phyloP scores from a whole-genome alignment of 352 stramenopile genomes.

The Plasmopara muralis region DNA sequence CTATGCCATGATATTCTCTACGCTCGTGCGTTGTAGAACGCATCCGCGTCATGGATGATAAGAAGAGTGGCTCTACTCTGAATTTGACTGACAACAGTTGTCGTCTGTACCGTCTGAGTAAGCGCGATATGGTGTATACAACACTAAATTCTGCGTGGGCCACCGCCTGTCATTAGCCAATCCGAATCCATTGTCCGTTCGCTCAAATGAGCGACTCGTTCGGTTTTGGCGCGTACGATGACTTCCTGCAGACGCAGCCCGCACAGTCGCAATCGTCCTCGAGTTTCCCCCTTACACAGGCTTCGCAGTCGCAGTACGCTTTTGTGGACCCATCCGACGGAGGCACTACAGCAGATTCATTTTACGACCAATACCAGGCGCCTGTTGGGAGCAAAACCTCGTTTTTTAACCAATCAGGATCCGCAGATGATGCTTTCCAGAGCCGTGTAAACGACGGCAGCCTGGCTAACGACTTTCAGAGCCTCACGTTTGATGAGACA shows the following conservation, averaged over 20 bases:
- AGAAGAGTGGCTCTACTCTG: no score
- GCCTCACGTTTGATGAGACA: conserved; percentile 64
- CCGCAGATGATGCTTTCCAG: conserved; percentile 26
- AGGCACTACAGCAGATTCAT: conserved; percentile 20
- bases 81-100: no score
- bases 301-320: conserved; percentile 46
- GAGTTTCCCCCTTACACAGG: conserved; percentile 33
- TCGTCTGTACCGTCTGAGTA: not conserved
- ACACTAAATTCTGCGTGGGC: conserved; percentile 3
- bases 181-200: not conserved
- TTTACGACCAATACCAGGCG: conserved; percentile 62
- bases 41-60: no score
- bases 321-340: conserved; percentile 56
- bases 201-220: conserved; percentile 34
- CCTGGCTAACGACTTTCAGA: conserved; percentile 46
- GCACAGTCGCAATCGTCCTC: conserved; percentile 42
- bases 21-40: no score
- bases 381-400: conserved; percentile 10
- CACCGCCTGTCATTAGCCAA: conserved; percentile 6
- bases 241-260: conserved; percentile 51
- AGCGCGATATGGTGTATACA: not conserved
- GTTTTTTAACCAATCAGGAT: conserved; percentile 26
- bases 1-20: no score
- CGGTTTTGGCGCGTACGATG: conserved; percentile 42
- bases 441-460: conserved; percentile 34